A percentile compares a stretch with the other conserved stretches of the same genome.
These are phyloP conservation scores for Jasminum sambac DNA, from an alignment of 257 asterid genomes.

Conservation along the genomic window DNA sequence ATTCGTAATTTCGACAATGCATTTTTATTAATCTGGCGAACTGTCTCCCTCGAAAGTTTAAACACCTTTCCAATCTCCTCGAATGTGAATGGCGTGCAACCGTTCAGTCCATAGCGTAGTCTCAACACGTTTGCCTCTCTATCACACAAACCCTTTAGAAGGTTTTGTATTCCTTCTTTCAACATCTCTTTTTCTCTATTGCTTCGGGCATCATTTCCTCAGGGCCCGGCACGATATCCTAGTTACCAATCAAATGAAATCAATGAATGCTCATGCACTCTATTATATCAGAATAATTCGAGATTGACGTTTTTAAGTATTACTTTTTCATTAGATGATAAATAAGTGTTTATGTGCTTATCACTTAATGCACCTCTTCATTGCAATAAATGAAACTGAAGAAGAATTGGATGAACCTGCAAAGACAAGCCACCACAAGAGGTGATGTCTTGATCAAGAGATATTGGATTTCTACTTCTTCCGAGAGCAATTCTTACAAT, in stretches of 20 bases:
- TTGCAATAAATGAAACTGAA: neutral
- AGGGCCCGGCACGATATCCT: slow-evolving; percentile 61
- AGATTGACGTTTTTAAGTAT: too few relatives aligned
- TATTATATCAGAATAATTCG: too few relatives aligned
- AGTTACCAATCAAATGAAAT: neutral
- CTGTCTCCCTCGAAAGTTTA: slow-evolving; percentile 69
- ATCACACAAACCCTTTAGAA: slow-evolving; percentile 43
- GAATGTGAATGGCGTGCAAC: slow-evolving; percentile 46
- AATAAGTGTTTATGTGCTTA: too few relatives aligned
- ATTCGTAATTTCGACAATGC: slow-evolving; percentile 52
- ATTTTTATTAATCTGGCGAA: slow-evolving; percentile 55
- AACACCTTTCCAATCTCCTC: slow-evolving; percentile 60
- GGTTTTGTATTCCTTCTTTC: slow-evolving; percentile 42
- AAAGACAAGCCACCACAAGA: slow-evolving; percentile 48
- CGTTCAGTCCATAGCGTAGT: slow-evolving; percentile 56
- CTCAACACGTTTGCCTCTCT: slow-evolving; percentile 51
- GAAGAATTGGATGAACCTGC: slow-evolving; percentile 40
- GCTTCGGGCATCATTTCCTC: slow-evolving; percentile 53
- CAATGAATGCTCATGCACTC: neutral
- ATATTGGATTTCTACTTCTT: slow-evolving; percentile 51
- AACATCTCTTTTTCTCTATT: slow-evolving; percentile 47
- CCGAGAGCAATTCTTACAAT: slow-evolving; percentile 50
- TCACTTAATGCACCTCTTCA: too few relatives aligned
- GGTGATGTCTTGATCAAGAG: slow-evolving; percentile 49
- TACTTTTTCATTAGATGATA: too few relatives aligned